Percentiles rank a stretch among this genome's conserved stretches.
These are phyloP conservation scores for Wickerhamiella australiensis DNA, from an alignment of 805 yeast genomes.

Conservation along the genomic window DNA sequence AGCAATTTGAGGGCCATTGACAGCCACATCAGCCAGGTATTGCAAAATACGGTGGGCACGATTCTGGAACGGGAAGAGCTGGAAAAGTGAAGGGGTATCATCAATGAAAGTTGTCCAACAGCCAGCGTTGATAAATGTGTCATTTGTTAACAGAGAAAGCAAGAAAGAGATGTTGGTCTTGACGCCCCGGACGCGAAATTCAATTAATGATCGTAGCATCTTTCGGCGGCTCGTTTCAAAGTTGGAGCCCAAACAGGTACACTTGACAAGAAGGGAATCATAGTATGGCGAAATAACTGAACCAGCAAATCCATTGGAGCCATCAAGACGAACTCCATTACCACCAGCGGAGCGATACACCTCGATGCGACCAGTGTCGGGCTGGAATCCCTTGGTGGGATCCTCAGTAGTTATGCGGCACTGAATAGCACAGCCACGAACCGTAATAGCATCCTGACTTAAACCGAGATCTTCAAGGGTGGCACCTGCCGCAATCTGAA, in stretches of 20 bases:
- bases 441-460: slow-evolving; percentile 85
- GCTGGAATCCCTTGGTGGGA: slow-evolving; percentile 92
- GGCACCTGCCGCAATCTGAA: slow-evolving; percentile 98
- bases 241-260: slow-evolving; percentile 94
- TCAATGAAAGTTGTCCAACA: slow-evolving; percentile 99
- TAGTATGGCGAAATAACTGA: slow-evolving; percentile 93
- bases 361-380: slow-evolving; percentile 96
- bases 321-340: slow-evolving; percentile 96
- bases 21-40: slow-evolving; percentile 85
- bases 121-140: slow-evolving; percentile 68
- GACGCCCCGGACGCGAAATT: slow-evolving; percentile 97
- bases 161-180: slow-evolving; percentile 96
- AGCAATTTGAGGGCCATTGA: slow-evolving; percentile 89
- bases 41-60: slow-evolving; percentile 90
- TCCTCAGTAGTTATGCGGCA: slow-evolving; percentile 99
- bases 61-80: slow-evolving; percentile 88
- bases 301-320: slow-evolving; percentile 98
- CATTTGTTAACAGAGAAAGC: slow-evolving; percentile 80
- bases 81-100: slow-evolving; percentile 92
- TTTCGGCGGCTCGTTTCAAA: slow-evolving; percentile 94
- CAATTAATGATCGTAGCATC: slow-evolving; percentile 93
- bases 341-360: slow-evolving; percentile 98
- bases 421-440: slow-evolving; percentile 96
- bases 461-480: slow-evolving; percentile 81
- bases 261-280: slow-evolving; percentile 96